These are phyloP conservation scores for Rhodotorula paludigena DNA, from an alignment of 768 basidiomycete species.

Conservation along the genomic window DNA sequence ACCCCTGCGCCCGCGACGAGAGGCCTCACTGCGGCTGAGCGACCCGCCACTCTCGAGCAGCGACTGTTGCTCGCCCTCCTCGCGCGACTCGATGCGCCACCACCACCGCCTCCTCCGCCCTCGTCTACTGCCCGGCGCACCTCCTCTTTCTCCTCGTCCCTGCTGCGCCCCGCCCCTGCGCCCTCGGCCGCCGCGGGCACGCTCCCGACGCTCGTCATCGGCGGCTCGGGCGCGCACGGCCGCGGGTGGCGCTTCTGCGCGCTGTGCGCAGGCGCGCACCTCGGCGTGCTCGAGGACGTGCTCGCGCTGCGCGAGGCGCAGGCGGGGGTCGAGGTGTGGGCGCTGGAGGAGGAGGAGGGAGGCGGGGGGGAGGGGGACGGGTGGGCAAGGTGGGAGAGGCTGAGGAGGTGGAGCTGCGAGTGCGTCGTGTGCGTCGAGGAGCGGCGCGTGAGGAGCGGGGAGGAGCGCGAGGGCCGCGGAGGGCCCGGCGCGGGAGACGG, in stretches of 20 bases:
- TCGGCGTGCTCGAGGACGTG: not conserved
- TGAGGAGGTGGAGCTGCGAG: not conserved
- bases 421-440: conserved; percentile 19
- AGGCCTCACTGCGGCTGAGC: not conserved
- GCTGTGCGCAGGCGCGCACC: conserved; percentile 7
- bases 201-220: conserved; percentile 5
- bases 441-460: not conserved
- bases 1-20: too few species aligned
- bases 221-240: not conserved
- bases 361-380: not conserved
- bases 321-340: too few species aligned
- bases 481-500: too few species aligned
- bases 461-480: not conserved
- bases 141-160: too few species aligned
- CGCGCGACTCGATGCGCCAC: not conserved
- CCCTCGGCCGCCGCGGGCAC: too few species aligned
- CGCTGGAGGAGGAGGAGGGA: not conserved
- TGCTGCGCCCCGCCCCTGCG: too few species aligned
- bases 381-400: not conserved
- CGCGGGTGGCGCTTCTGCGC: conserved; percentile 7
- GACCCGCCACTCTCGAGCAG: conserved; percentile 8
- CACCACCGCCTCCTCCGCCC: not conserved
- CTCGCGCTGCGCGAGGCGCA: not conserved
- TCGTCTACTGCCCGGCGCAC: not conserved
- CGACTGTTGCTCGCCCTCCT: conserved; percentile 13